Conservation (phyloP, 345 rosid species). For the Viola odorata region DNA sequence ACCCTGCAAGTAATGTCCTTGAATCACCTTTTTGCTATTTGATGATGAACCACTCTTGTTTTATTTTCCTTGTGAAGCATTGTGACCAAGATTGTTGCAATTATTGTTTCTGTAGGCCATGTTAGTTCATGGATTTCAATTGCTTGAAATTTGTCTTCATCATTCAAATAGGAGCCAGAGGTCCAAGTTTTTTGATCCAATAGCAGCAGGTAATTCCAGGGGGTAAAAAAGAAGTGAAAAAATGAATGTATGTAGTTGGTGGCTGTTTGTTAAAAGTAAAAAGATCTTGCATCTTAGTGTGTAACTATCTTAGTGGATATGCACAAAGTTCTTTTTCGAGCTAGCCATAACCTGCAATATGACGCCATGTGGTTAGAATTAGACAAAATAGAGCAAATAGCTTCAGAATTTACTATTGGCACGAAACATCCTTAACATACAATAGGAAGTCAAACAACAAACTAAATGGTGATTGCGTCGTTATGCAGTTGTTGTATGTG, state of each 20-base stretch:
- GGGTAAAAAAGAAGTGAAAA: too few species aligned
- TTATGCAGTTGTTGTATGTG: too few species aligned
- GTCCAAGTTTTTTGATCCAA: constrained; percentile 54
- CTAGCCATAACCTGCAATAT: too few species aligned
- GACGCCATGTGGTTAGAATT: too few species aligned
- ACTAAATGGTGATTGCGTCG: too few species aligned
- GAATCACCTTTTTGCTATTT: neutral
- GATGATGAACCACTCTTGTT: neutral
- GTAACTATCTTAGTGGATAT: neutral
- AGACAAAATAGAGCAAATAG: too few species aligned
- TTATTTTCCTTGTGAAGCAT: neutral
- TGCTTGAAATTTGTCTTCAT: constrained; percentile 82
- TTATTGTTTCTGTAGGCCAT: constrained; percentile 51
- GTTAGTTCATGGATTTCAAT: constrained; percentile 87
- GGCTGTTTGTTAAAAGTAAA: neutral
- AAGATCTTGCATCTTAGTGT: too few species aligned
- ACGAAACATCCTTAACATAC: too few species aligned
- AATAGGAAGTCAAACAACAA: too few species aligned
- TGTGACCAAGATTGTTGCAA: constrained; percentile 2
- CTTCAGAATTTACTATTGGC: too few species aligned
- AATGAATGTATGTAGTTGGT: neutral
- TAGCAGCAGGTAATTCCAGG: constrained; percentile 54
- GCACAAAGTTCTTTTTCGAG: neutral
- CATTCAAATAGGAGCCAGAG: constrained; percentile 66
- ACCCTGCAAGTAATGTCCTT: constrained; percentile 50